Evolutionary conservation across 2,329 filamentous ascomycete genomes (phyloP), one percentile per base, ranked within the genome.

Genomic region (Blumeria graminis): DNA sequence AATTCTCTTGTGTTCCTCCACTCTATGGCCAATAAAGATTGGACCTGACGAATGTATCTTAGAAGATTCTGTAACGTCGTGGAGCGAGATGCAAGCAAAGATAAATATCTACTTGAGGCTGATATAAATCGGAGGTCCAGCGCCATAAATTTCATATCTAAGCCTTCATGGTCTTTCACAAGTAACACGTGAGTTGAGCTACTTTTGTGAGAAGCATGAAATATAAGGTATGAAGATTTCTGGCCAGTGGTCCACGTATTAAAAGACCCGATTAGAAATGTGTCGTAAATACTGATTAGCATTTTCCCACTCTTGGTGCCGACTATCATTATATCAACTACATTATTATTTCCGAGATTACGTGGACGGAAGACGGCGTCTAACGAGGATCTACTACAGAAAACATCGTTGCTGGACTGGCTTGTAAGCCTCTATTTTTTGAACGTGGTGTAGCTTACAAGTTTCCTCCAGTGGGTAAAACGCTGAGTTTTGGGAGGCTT

Each of bases 31-130:
- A 95, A 85, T 61, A 90, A 85, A 36, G 78, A 74, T 60, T 92
- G 80, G 0, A 84, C 81, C 65, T 94, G 86, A 57, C 80, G 80
- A 48, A 94, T 76, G 65, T 98, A 96, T 53, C 87, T 76, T 7
- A 95, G 71, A 11, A 96, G 69, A 60, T 92, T 94, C 63, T 94
- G 86, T 14, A 96, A 69, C 46, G 86, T 85, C 0, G 89, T 93
- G 4, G 87, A 83, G 63, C 93, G 94, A 14, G 84, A 87, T 0
- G 89, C 84, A 11, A 96, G 74, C 4, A 94, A 74, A 33, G 89
- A 86, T 1, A 96, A 71, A 64, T 93, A 86, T 57, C 88, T 78
- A 3, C 85, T 85, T 1, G 81, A 82, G 13, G 81, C 81, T 3
- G 81, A 80, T 52, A 94, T 78, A 64, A 94, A 93, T 0, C 82